These are phyloP conservation scores for Mortierella polycephala DNA, from an alignment of 371 early-diverging fungal genomes.

Conservation along the genomic window DNA sequence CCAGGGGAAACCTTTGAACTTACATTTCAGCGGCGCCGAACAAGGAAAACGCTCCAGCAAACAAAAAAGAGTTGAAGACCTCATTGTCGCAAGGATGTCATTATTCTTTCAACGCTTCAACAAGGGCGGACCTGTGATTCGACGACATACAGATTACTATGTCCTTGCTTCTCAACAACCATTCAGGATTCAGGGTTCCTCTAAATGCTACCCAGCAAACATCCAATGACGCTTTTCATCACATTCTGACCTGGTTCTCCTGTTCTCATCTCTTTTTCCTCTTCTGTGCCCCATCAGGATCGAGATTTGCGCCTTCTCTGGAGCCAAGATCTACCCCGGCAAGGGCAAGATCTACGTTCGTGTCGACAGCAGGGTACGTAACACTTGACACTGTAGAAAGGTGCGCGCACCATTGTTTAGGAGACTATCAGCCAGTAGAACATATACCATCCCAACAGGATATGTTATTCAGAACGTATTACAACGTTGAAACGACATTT, in stretches of 20 bases:
- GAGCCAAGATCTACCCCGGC: constrained; percentile 99
- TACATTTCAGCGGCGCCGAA: too few species aligned
- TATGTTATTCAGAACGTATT: not conserved
- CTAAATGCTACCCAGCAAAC: too few species aligned
- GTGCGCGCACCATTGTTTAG: not conserved
- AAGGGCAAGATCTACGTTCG: constrained; percentile 95
- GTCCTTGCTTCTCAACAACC: too few species aligned
- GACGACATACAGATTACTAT: too few species aligned
- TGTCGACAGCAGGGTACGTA: constrained; percentile 84
- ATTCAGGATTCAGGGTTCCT: too few species aligned
- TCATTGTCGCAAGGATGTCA: too few species aligned
- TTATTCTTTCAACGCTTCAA: too few species aligned
- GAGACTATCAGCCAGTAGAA: not conserved
- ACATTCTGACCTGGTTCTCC: constrained; percentile 19
- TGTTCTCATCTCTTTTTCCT: constrained; percentile 1
- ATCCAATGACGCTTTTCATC: not conserved
- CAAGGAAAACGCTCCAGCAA: too few species aligned
- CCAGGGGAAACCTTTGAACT: too few species aligned
- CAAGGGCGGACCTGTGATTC: too few species aligned
- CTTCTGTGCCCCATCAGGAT: constrained; percentile 66
- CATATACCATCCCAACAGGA: not conserved
- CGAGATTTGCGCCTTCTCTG: constrained; percentile 96
- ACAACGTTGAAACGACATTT: too few species aligned
- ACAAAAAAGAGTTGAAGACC: too few species aligned
- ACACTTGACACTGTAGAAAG: not conserved